Evolutionary conservation across 352 stramenopile species (phyloP), one percentile per base, ranked within the genome.

Genomic region (Globisporangium takayamanum): DNA sequence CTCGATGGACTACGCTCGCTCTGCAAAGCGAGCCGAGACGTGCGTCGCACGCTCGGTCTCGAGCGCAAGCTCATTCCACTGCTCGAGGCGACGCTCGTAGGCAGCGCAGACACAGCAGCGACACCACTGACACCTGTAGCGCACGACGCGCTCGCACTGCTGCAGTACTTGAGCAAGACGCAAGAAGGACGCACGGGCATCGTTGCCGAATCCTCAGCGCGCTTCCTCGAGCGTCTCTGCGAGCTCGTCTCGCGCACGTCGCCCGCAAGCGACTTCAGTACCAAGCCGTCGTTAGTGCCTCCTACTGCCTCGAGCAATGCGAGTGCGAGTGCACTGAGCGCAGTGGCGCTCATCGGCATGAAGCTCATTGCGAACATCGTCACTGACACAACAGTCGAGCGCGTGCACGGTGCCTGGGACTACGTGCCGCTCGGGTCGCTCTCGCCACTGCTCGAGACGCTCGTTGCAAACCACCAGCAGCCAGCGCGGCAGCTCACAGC

Each of bases 311-410:
- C 18, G 5, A 53, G 45, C 5, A n/a, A 15, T 2, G 52, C 14
- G 10, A 11, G 20, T 11, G 33, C 46, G n/a, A 71, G 16, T 28
- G n/a, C n/a, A 1, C 12, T 64, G 20, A 72, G 16, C 26, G 25
- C 20, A 2, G 14, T 64, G 53, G 57, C 66, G 8, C 49, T 68
- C 18, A 28, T 59, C 33, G 69, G 73, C 8, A 53, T 84, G 10
- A 87, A 84, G 50, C 54, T 87, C 2, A 50, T 87, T 4, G 76
- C 74, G 0, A 78, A 86, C 57, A 25, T 86, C 5, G 57, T 87
- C 33, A 69, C 46, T 15, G 70, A 77, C 57, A 53, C 25, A 3
- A 63, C 57, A 0, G 57, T 59, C 1, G 57, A 73, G 15, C 70
- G 63, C 5, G 64, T 66, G 10, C 57, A 18, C 14, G 36, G 37